Conservation (phyloP, 2,329 filamentous ascomycete genomes). For the Aspergillus flavus region DNA sequence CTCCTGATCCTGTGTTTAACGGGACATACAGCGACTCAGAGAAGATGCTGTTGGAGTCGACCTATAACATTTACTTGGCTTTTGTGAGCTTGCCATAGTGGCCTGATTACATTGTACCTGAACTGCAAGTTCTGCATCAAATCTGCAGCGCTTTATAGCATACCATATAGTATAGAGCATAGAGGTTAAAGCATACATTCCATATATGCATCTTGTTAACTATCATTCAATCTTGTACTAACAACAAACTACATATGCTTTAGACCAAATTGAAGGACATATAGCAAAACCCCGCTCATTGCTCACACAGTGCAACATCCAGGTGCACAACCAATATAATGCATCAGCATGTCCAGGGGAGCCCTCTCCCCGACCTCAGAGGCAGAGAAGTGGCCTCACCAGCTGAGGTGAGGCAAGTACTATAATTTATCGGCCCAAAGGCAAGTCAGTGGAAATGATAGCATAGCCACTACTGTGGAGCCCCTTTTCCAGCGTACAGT, state of each 20-base stretch:
- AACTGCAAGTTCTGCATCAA: too few species aligned
- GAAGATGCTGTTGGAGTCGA: neutral
- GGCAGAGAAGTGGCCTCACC: neutral
- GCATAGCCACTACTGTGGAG: neutral
- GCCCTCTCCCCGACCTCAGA: neutral
- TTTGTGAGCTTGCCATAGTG: neutral
- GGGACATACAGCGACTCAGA: neutral
- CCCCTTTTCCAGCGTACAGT: neutral
- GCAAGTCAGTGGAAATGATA: neutral
- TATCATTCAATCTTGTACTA: too few species aligned
- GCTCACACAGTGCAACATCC: too few species aligned
- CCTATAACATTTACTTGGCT: neutral
- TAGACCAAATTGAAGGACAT: too few species aligned
- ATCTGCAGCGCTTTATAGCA: too few species aligned
- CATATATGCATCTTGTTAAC: too few species aligned
- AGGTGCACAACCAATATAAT: neutral
- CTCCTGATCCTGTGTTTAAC: neutral
- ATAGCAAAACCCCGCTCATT: too few species aligned
- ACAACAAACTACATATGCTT: too few species aligned
- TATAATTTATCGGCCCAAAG: neutral
- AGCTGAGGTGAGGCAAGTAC: neutral
- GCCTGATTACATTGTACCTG: accelerated
- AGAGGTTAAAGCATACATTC: too few species aligned
- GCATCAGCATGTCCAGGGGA: accelerated
- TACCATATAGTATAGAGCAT: too few species aligned